Evolutionary conservation across 306 rosid genomes (phyloP), one percentile per base, ranked within the genome.

Genomic region (Mucuna pruriens): DNA sequence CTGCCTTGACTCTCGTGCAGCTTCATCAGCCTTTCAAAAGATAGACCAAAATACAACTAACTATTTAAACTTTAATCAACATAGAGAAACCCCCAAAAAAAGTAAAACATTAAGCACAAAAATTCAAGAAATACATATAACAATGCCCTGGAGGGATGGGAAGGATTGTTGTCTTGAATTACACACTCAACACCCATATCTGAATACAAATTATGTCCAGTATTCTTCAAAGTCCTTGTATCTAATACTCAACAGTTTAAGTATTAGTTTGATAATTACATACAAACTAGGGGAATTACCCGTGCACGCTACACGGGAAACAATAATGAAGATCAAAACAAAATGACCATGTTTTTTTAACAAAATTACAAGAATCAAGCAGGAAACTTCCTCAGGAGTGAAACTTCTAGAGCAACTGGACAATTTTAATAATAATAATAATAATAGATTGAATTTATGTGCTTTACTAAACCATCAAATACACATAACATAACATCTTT

Each of bases 21-120:
- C 92, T 87, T 90, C 93, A 36, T 95, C 99, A 82, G 91, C 99
- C 98, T 95, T 85, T 85, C 33, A 74, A 78, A 40, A 51, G 62
- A 84, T 46, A 51, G 54, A 80, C 55, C 61, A 84, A 12, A 63
- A 84, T 71, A 16, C 70, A 54, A 55, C 22, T 38, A 74, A 51
- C 29, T 61, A 74, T 12, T 76, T 34, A 31, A 58, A 64, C 39
- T 65, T 71, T 61, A 80, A 79, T 3, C 62, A 48, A 70, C 44
- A 52, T 25, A 34, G n/a, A 22, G 72, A 40, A 61, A 22, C 9
- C 58, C 45, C 57, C 31, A 29, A 23, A 67, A 46, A 33, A 11
- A 38, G 17, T 16, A 3, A 48, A 77, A 9, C 52, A 17, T 11
- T 45, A 73, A 4, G 33, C 58, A 55, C 36, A 58, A 22, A 7